Percentiles rank a stretch among this genome's conserved stretches.
phyloP scores from a whole-genome alignment of 192 early-diverging fungal species.

The Podila clonocystis region DNA sequence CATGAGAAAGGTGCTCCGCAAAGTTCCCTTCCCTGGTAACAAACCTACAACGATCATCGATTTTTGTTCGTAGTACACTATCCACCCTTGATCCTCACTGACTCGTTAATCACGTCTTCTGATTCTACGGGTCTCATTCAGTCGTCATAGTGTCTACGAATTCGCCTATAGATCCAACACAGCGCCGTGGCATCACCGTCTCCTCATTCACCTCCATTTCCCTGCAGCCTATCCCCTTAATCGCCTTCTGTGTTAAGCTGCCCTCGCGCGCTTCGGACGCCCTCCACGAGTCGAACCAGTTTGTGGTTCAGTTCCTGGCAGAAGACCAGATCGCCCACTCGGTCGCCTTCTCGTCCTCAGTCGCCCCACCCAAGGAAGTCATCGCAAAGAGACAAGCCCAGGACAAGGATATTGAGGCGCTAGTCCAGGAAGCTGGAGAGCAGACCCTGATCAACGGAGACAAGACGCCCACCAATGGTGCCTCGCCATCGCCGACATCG shows the following conservation, averaged over 20 bases:
- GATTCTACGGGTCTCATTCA: not conserved
- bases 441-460: conserved; percentile 17
- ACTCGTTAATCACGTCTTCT: too few species aligned
- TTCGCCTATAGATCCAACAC: conserved; percentile 31
- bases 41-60: not conserved
- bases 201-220: conserved; percentile 75
- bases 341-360: conserved; percentile 66
- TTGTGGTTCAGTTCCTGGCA: conserved; percentile 70
- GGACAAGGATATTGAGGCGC: conserved; percentile 38
- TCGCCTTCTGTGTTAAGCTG: conserved; percentile 69
- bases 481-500: not conserved
- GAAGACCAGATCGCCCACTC: conserved; percentile 65
- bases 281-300: conserved; percentile 57
- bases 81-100: not conserved
- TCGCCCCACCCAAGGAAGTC: conserved; percentile 43
- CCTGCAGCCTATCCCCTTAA: conserved; percentile 63
- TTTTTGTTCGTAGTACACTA: not conserved
- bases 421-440: conserved; percentile 22
- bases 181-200: conserved; percentile 69
- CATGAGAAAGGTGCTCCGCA: conserved; percentile 64
- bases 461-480: not conserved
- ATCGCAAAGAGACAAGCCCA: not conserved
- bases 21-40: conserved; percentile 68
- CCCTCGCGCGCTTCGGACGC: conserved; percentile 68
- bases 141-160: conserved; percentile 66